Evolutionary conservation across 805 yeast species (phyloP).

Genomic region (Torulaspora delbrueckii): DNA sequence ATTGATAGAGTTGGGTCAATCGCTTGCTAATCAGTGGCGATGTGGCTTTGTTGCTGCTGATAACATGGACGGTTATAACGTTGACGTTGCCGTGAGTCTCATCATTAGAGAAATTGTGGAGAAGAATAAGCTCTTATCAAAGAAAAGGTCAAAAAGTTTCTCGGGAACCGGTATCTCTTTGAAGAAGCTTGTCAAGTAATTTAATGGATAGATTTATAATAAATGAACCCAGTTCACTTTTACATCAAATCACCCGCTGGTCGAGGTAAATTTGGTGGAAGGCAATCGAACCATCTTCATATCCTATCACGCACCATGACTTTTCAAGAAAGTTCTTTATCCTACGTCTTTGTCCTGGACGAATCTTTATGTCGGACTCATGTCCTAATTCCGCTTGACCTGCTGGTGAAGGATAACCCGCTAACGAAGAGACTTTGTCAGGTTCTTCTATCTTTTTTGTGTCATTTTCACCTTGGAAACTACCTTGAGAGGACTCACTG

Average conservation of each 20-base stretch:
- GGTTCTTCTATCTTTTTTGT: conserved; percentile 3
- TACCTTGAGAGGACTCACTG: conserved; percentile 27
- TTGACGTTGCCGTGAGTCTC: conserved; percentile 54
- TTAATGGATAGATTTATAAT: neutral
- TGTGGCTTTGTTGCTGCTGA: conserved; percentile 65
- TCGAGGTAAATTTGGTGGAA: conserved; percentile 5
- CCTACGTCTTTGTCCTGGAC: conserved; percentile 20
- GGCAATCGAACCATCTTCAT: conserved; percentile 31
- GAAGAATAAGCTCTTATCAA: conserved; percentile 30
- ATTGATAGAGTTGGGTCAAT: conserved; percentile 52
- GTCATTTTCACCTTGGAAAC: conserved; percentile 10
- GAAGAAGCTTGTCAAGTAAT: conserved; percentile 5
- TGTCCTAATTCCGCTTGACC: neutral
- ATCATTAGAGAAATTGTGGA: conserved; percentile 59
- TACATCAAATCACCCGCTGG: neutral
- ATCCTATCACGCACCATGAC: conserved; percentile 33
- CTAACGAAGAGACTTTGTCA: conserved; percentile 7
- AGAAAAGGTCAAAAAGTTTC: conserved; percentile 5
- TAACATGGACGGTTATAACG: conserved; percentile 43
- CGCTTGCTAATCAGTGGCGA: conserved; percentile 56
- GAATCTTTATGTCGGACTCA: neutral
- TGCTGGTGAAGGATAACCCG: neutral
- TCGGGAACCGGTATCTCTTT: neutral
- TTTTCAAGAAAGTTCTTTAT: conserved; percentile 9
- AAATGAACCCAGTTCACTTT: neutral